These are phyloP conservation scores for Sporodiniella umbellata DNA, from an alignment of 371 early-diverging fungal species.

Conservation along the genomic window DNA sequence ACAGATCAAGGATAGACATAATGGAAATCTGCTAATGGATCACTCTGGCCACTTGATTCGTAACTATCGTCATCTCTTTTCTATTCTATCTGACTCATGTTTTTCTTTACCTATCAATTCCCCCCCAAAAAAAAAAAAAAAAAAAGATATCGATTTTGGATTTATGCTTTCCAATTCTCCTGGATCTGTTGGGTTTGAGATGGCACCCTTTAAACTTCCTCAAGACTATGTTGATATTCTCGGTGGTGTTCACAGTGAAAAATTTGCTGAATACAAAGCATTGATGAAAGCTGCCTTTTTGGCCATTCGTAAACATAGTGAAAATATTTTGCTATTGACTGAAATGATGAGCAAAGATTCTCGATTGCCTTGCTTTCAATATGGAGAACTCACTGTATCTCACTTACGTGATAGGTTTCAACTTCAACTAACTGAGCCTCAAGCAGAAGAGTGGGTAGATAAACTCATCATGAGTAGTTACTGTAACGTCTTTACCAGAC, in stretches of 20 bases:
- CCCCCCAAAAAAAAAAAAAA: no score
- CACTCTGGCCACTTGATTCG: conserved; percentile 82
- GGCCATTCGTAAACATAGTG: conserved; percentile 78
- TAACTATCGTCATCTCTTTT: no score
- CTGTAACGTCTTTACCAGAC: conserved; percentile 92
- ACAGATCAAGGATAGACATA: conserved; percentile 87
- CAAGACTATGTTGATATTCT: conserved; percentile 95
- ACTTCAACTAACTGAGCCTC: conserved; percentile 79
- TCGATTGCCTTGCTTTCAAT: conserved; percentile 87
- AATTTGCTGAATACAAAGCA: conserved; percentile 76
- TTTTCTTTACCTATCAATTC: no score
- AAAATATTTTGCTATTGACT: conserved; percentile 77
- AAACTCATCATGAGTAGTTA: conserved; percentile 89
- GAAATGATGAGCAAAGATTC: conserved; percentile 93
- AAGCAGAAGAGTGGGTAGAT: conserved; percentile 88
- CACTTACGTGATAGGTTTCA: conserved; percentile 83
- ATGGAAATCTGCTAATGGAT: conserved; percentile 95
- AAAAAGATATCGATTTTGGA: conserved; percentile 96
- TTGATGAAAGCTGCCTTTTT: conserved; percentile 78
- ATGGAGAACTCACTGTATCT: conserved; percentile 42
- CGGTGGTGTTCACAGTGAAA: conserved; percentile 79
- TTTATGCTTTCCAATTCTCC: conserved; percentile 99
- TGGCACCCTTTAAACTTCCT: conserved; percentile 96
- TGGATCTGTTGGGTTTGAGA: conserved; percentile 95
- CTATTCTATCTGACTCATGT: no score